Evolutionary conservation across 2,329 filamentous ascomycete genomes (phyloP).

Genomic region (Colletotrichum lindemuthianum): DNA sequence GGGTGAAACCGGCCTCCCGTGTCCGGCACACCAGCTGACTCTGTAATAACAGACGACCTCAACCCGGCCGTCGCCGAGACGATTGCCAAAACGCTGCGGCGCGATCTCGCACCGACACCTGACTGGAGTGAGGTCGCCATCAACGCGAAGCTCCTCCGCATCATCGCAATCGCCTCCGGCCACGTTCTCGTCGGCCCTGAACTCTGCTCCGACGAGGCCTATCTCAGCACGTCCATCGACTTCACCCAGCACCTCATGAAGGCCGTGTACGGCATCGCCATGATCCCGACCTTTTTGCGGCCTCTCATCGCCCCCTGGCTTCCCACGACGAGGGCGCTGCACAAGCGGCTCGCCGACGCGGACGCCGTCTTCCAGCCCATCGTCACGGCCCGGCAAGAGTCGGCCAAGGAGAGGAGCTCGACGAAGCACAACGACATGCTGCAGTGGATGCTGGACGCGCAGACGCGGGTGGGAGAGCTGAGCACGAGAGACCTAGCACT

Average conservation of each 20-base stretch:
- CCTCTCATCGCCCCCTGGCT: slow-evolving; percentile 45
- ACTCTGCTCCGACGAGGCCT: slow-evolving; percentile 54
- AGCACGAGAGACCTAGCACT: slow-evolving; percentile 49
- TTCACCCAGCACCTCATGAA: slow-evolving; percentile 55
- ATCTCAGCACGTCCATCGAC: slow-evolving; percentile 56
- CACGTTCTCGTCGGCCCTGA: slow-evolving; percentile 58
- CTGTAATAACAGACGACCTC: slow-evolving; percentile 40
- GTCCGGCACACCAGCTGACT: background rate
- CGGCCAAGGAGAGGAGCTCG: slow-evolving; percentile 39
- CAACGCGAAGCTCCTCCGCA: slow-evolving; percentile 51
- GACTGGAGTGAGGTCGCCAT: slow-evolving; percentile 54
- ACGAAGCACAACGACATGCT: slow-evolving; percentile 56
- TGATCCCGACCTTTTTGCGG: slow-evolving; percentile 46
- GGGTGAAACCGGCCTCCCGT: too few species aligned
- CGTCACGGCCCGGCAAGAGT: slow-evolving; percentile 41
- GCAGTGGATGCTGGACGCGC: slow-evolving; percentile 55
- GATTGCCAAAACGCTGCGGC: slow-evolving; percentile 44
- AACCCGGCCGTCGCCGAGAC: slow-evolving; percentile 48
- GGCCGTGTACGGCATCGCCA: slow-evolving; percentile 51
- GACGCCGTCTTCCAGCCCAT: slow-evolving; percentile 48
- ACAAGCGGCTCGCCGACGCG: slow-evolving; percentile 45
- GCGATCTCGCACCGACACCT: slow-evolving; percentile 46
- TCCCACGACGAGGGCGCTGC: slow-evolving; percentile 47
- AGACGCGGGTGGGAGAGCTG: slow-evolving; percentile 45
- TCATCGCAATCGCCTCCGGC: slow-evolving; percentile 57